Evolutionary conservation across 805 yeast genomes (phyloP).

Genomic region (Starmerella roubikii): DNA sequence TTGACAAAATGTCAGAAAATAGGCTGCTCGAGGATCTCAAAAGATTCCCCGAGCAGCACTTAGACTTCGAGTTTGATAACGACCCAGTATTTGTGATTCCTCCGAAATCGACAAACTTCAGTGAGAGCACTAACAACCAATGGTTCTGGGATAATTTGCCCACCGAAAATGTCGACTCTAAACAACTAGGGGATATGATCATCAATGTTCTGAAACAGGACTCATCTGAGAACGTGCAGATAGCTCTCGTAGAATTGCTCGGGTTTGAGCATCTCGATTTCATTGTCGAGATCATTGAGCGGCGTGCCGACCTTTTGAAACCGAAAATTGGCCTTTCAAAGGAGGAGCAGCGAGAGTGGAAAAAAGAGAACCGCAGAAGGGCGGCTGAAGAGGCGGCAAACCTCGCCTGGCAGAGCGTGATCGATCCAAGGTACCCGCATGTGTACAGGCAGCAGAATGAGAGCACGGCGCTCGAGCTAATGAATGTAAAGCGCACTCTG

Average conservation of each 20-base stretch:
- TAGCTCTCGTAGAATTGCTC: conserved; percentile 58
- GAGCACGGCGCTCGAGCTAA: conserved; percentile 55
- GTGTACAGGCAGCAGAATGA: conserved; percentile 63
- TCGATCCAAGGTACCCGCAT: conserved; percentile 60
- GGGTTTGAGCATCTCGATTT: conserved; percentile 81
- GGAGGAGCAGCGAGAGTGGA: conserved; percentile 14
- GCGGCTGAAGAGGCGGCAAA: conserved; percentile 17
- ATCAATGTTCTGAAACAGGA: conserved; percentile 19
- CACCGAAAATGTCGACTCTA: conserved; percentile 5
- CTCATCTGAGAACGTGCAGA: conserved; percentile 46
- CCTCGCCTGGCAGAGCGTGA: conserved; percentile 21
- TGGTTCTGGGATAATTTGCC: conserved; percentile 11
- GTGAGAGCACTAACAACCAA: neutral
- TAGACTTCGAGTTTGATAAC: conserved; percentile 14
- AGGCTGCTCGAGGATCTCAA: conserved; percentile 8
- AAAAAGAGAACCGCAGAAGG: conserved; percentile 10
- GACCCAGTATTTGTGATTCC: conserved; percentile 10
- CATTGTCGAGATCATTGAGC: conserved; percentile 46
- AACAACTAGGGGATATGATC: conserved; percentile 7
- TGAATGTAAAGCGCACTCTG: conserved; percentile 66
- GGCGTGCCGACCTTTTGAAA: conserved; percentile 17
- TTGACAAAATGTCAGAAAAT: neutral
- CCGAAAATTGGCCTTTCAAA: conserved; percentile 7
- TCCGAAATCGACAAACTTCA: neutral
- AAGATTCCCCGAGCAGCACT: neutral